Conservation (phyloP, 73 alveolate species). For the Paramecium pentaurelia region DNA sequence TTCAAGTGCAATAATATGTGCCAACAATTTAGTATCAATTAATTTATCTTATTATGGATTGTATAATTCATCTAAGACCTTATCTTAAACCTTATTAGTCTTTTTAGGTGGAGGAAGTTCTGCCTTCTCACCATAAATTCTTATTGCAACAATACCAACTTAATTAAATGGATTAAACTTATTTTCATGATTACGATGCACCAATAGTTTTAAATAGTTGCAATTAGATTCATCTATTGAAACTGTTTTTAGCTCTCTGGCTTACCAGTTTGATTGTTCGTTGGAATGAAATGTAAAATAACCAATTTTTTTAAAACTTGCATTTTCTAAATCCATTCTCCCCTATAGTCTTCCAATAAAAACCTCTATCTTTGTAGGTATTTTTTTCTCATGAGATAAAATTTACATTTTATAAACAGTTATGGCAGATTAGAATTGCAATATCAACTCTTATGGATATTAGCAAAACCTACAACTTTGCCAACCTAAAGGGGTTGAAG, state of each 20-base stretch:
- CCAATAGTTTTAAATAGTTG: slow-evolving; percentile 52
- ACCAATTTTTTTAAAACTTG: slow-evolving; percentile 50
- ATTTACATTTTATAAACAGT: slow-evolving; percentile 47
- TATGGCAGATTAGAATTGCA: slow-evolving; percentile 53
- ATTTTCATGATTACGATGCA: slow-evolving; percentile 63
- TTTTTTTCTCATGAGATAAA: slow-evolving; percentile 62
- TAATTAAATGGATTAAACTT: slow-evolving; percentile 58
- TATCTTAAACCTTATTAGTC: background rate
- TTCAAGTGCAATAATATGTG: slow-evolving; percentile 22
- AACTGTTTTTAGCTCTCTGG: slow-evolving; percentile 68
- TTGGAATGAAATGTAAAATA: slow-evolving; percentile 62
- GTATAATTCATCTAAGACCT: slow-evolving; percentile 42
- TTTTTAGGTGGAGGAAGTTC: slow-evolving; percentile 49
- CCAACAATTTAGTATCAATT: background rate
- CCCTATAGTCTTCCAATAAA: slow-evolving; percentile 45
- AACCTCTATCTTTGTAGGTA: slow-evolving; percentile 61
- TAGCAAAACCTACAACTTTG: slow-evolving; percentile 60
- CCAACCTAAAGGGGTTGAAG: slow-evolving; percentile 59
- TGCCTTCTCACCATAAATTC: slow-evolving; percentile 35
- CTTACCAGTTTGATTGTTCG: slow-evolving; percentile 50
- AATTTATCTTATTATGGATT: slow-evolving; percentile 17
- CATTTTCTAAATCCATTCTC: slow-evolving; percentile 19
- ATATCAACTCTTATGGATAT: slow-evolving; percentile 66
- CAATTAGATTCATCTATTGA: slow-evolving; percentile 54
- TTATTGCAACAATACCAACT: slow-evolving; percentile 61